A percentile compares a stretch with the other conserved stretches of the same genome.
phyloP scores from a whole-genome alignment of 1,284 basidiomycete species.

The Anthracocystis walkeri region DNA sequence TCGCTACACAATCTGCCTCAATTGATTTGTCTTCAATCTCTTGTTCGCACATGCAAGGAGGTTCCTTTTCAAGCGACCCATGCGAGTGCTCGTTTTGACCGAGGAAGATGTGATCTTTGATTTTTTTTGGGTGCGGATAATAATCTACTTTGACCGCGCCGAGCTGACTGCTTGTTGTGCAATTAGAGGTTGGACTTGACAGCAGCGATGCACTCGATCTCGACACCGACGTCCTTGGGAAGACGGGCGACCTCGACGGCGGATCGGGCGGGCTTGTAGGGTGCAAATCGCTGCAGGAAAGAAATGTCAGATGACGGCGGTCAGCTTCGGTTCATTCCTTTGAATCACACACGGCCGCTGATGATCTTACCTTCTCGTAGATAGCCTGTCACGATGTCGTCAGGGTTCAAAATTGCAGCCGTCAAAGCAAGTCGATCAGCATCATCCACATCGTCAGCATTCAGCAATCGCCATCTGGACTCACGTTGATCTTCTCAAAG shows the following conservation, averaged over 20 bases:
- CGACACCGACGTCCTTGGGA: constrained; percentile 84
- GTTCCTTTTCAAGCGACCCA: too few species aligned
- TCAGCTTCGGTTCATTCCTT: constrained; percentile 19
- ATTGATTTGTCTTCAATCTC: too few species aligned
- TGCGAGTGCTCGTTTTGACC: too few species aligned
- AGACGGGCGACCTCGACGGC: constrained; percentile 78
- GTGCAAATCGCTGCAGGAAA: constrained; percentile 49
- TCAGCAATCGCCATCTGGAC: not conserved
- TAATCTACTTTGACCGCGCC: too few species aligned
- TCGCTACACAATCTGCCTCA: too few species aligned
- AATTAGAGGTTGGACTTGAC: constrained; percentile 55
- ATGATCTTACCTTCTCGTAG: constrained; percentile 64
- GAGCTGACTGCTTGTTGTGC: not conserved
- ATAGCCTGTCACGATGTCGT: constrained; percentile 24
- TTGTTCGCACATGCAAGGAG: too few species aligned
- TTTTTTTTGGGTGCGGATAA: too few species aligned
- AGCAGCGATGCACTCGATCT: constrained; percentile 86
- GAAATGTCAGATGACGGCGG: not conserved
- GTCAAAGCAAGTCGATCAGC: not conserved
- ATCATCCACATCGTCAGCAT: not conserved
- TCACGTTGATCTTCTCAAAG: constrained; percentile 82
- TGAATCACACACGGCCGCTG: constrained; percentile 49
- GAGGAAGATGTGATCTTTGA: not conserved
- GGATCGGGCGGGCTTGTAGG: constrained; percentile 88
- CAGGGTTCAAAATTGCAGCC: not conserved